phyloP scores from a whole-genome alignment of 169 alveolate species.

The Eimeria necatrix region DNA sequence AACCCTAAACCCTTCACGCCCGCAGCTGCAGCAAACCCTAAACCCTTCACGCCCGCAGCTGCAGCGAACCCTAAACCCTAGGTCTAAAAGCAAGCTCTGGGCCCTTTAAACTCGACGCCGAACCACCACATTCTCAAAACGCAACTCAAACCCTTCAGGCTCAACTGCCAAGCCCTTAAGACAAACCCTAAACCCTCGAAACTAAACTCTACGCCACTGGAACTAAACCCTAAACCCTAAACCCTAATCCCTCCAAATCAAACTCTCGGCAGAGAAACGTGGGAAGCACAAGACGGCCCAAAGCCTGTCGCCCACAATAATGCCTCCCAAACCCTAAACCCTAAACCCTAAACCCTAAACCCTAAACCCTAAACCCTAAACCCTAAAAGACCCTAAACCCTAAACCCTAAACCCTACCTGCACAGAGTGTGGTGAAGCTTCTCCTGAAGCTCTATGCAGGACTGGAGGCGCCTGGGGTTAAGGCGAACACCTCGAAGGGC shows the following conservation, averaged over 20 bases:
- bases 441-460: constrained; percentile 98
- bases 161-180: neutral
- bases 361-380: constrained; percentile 28
- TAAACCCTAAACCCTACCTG: neutral
- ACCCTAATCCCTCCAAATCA: neutral
- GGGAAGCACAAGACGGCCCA: neutral
- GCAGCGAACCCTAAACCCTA: neutral
- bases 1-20: no score
- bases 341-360: neutral
- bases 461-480: constrained; percentile 92
- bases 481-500: constrained; percentile 95
- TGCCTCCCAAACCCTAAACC: neutral
- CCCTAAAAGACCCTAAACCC: neutral
- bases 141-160: neutral
- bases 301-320: neutral
- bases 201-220: neutral
- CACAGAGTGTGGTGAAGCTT: constrained; percentile 98
- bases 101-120: neutral
- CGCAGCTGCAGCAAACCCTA: neutral
- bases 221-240: neutral
- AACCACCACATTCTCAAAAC: neutral
- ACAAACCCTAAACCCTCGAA: neutral
- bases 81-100: neutral
- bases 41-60: neutral
- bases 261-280: neutral